phyloP scores from a whole-genome alignment of 306 rosid species.

The Alnus glutinosa region DNA sequence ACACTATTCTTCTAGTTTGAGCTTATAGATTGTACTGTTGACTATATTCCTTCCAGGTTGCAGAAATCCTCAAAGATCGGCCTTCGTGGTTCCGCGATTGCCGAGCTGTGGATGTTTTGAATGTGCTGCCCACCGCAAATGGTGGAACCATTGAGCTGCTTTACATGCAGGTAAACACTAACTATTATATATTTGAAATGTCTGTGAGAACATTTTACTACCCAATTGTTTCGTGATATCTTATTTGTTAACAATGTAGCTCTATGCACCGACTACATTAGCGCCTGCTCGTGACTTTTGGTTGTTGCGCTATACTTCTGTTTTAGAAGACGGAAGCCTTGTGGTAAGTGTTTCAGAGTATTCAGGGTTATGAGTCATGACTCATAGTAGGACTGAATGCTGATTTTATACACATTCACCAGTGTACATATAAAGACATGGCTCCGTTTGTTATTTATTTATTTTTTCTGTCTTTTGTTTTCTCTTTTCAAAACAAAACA shows the following conservation, averaged over 20 bases:
- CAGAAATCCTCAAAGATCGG: constrained; percentile 97
- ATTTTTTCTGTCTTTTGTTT: too few relatives aligned
- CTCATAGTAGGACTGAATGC: constrained; percentile 8
- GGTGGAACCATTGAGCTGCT: constrained; percentile 99
- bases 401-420: background rate
- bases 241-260: constrained; percentile 43
- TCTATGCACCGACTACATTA: constrained; percentile 88
- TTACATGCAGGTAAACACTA: constrained; percentile 78
- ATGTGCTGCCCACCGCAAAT: constrained; percentile 92
- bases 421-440: background rate
- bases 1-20: constrained; percentile 13
- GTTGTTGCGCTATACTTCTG: constrained; percentile 95
- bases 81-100: constrained; percentile 97
- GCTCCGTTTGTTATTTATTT: too few relatives aligned
- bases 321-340: constrained; percentile 92
- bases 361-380: constrained; percentile 12
- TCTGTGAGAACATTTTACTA: background rate
- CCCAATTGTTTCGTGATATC: background rate
- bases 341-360: constrained; percentile 55
- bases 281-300: constrained; percentile 98
- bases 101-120: constrained; percentile 93
- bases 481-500: too few relatives aligned
- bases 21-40: constrained; percentile 18
- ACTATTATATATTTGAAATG: background rate
- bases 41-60: constrained; percentile 62